Evolutionary conservation across 164 flowering plant species (phyloP).

Genomic region (Annona squamosa): DNA sequence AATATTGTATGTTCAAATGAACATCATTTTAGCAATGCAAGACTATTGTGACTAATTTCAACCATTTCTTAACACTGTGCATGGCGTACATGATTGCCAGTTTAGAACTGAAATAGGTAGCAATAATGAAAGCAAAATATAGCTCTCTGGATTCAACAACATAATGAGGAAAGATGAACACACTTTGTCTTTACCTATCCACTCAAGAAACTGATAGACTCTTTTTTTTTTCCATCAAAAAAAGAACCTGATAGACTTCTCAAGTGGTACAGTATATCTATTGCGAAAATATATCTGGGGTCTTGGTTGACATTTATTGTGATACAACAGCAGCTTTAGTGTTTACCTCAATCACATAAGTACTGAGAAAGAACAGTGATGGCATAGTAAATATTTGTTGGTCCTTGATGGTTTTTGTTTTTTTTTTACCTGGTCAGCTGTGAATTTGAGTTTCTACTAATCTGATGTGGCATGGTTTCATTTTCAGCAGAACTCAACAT

Average conservation of each 20-base stretch:
- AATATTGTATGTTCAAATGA: too few relatives aligned
- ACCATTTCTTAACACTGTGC: too few relatives aligned
- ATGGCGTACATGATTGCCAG: too few relatives aligned
- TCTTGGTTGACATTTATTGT: not conserved
- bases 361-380: not conserved
- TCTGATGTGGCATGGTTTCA: constrained; percentile 29
- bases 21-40: too few relatives aligned
- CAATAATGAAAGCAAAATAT: too few relatives aligned
- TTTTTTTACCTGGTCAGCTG: constrained; percentile 37
- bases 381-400: not conserved
- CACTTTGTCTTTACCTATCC: too few relatives aligned
- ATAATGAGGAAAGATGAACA: too few relatives aligned
- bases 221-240: not conserved
- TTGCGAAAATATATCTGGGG: not conserved
- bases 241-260: not conserved
- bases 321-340: not conserved
- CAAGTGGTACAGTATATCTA: not conserved
- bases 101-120: too few relatives aligned
- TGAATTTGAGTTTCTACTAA: constrained; percentile 23
- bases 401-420: not conserved
- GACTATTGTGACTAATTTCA: too few relatives aligned
- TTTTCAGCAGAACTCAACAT: constrained; percentile 35
- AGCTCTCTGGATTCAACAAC: too few relatives aligned
- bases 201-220: not conserved
- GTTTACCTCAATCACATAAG: not conserved